Evolutionary conservation across 75 land plant genomes (phyloP).

Genomic region (Pinus albicaulis): DNA sequence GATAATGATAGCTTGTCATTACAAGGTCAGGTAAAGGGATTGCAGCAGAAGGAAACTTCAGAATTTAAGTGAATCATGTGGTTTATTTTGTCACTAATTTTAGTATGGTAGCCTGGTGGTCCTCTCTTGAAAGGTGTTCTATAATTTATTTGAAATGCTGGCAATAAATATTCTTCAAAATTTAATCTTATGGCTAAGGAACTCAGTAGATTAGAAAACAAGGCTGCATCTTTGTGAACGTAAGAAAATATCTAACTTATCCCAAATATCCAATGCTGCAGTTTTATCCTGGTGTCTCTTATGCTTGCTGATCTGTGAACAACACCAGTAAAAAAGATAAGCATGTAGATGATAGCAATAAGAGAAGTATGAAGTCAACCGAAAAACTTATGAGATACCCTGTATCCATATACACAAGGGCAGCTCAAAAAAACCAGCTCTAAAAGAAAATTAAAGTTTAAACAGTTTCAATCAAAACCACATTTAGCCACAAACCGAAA

Average conservation of each 20-base stretch:
- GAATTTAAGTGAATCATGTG: too few relatives aligned
- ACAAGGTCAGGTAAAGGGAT: too few relatives aligned
- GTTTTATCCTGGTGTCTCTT: conserved; percentile 16
- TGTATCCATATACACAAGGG: background rate
- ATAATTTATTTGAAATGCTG: too few relatives aligned
- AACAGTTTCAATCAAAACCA: background rate
- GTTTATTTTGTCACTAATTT: too few relatives aligned
- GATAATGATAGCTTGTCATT: too few relatives aligned
- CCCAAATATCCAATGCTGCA: conserved; percentile 51
- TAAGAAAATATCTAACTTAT: conserved; percentile 30
- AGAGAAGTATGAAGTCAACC: background rate
- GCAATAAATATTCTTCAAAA: too few relatives aligned
- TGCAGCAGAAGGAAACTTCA: too few relatives aligned
- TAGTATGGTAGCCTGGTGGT: too few relatives aligned
- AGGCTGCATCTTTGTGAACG: background rate
- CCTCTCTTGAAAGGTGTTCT: too few relatives aligned
- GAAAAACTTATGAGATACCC: background rate
- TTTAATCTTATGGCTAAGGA: background rate
- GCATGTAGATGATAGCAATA: too few relatives aligned
- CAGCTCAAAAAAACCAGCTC: background rate
- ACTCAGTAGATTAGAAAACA: background rate
- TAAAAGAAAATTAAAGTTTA: conserved; percentile 1
- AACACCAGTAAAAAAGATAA: background rate
- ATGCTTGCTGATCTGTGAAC: conserved; percentile 24
- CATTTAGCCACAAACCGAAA: conserved; percentile 21